Evolutionary conservation across 225 moss, liverwort and hornwort species (phyloP).

Genomic region (Lunularia cruciata): DNA sequence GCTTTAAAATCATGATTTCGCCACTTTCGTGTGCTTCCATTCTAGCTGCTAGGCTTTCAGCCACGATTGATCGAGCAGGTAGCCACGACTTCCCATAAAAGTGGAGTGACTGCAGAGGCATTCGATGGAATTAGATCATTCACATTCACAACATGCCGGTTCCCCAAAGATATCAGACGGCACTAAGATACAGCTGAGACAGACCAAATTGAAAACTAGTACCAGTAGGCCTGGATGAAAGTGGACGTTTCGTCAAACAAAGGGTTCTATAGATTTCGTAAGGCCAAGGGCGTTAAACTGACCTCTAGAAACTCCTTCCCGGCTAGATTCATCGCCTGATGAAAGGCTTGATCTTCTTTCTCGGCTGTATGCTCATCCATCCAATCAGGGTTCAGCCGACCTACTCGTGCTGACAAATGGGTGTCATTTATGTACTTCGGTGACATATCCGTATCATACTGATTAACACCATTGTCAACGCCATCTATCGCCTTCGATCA

Average conservation of each 20-base stretch:
- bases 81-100: slow-evolving; percentile 90
- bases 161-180: neutral
- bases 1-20: slow-evolving; percentile 82
- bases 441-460: slow-evolving; percentile 65
- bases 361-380: slow-evolving; percentile 88
- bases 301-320: slow-evolving; percentile 92
- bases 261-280: neutral
- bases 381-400: slow-evolving; percentile 86
- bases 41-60: slow-evolving; percentile 67
- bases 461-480: slow-evolving; percentile 86
- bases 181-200: neutral
- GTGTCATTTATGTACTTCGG: slow-evolving; percentile 82
- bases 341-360: slow-evolving; percentile 79
- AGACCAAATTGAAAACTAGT: too few species aligned
- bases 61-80: slow-evolving; percentile 87
- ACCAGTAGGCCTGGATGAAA: too few species aligned
- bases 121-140: too few species aligned
- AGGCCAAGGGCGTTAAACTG: neutral
- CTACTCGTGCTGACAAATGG: slow-evolving; percentile 80
- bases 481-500: slow-evolving; percentile 75
- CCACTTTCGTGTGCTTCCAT: slow-evolving; percentile 67
- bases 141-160: neutral
- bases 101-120: slow-evolving; percentile 55
- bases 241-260: too few species aligned
- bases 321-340: slow-evolving; percentile 68